These are phyloP conservation scores for Blastobotrys malaysiensis DNA, from an alignment of 1,139 yeast genomes.

Conservation along the genomic window DNA sequence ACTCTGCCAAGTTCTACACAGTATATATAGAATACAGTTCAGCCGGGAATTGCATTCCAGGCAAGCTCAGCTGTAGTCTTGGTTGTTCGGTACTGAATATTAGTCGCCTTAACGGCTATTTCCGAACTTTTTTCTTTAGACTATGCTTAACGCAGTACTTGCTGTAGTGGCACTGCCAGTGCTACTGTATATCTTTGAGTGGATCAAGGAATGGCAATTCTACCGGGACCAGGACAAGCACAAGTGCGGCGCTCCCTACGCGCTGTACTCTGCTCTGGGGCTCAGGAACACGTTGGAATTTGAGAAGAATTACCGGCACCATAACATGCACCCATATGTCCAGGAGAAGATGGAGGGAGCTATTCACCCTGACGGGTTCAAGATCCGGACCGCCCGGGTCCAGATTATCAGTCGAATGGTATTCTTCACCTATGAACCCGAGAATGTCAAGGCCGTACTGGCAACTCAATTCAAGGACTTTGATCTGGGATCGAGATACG, in stretches of 20 bases:
- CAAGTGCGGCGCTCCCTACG: constrained; percentile 8
- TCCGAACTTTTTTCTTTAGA: too few species aligned
- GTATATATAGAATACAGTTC: background rate
- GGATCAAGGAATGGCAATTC: constrained; percentile 6
- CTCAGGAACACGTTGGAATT: constrained; percentile 11
- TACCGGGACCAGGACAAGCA: constrained; percentile 8
- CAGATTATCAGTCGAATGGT: constrained; percentile 2
- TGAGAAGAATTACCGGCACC: constrained; percentile 1
- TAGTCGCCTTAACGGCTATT: background rate
- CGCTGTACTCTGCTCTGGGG: constrained; percentile 16
- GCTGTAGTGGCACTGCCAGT: constrained; percentile 4
- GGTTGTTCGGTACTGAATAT: background rate
- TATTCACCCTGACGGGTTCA: background rate
- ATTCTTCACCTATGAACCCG: constrained; percentile 29
- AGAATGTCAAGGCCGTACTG: constrained; percentile 33
- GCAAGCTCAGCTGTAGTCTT: background rate
- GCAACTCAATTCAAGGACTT: constrained; percentile 45
- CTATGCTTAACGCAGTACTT: background rate
- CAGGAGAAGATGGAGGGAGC: constrained; percentile 3
- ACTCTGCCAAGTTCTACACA: background rate
- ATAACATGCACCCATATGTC: constrained; percentile 8
- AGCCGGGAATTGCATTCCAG: background rate
- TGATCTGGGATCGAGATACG: constrained; percentile 46
- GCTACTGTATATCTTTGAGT: constrained; percentile 3
- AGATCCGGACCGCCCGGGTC: constrained; percentile 3